Percentiles rank a stretch among this genome's conserved stretches.
Evolutionary conservation across 1,139 yeast species (phyloP).

Genomic region (Yamadazyma blattariae): DNA sequence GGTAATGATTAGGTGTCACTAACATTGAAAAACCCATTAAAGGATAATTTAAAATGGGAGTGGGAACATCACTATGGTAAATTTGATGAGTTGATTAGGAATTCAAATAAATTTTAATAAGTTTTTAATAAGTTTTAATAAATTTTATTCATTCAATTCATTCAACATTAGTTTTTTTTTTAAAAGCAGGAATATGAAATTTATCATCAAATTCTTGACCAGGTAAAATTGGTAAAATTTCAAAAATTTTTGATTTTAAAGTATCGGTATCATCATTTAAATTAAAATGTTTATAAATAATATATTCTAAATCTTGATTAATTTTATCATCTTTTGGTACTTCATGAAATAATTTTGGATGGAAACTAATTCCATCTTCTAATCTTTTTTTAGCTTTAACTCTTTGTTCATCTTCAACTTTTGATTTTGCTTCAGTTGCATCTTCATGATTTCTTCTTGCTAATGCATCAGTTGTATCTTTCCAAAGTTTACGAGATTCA

Average conservation of each 20-base stretch:
- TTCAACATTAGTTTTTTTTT: too few species aligned
- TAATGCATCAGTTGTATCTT: conserved; percentile 73
- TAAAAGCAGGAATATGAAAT: conserved; percentile 67
- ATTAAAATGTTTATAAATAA: conserved; percentile 8
- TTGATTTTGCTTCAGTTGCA: conserved; percentile 86
- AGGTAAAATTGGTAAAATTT: conserved; percentile 62
- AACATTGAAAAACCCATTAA: too few species aligned
- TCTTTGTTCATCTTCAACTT: conserved; percentile 84
- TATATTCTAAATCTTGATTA: conserved; percentile 11
- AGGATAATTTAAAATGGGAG: too few species aligned
- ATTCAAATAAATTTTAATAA: too few species aligned
- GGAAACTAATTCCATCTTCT: conserved; percentile 78
- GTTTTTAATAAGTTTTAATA: too few species aligned
- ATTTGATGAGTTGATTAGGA: too few species aligned
- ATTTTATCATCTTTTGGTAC: neutral
- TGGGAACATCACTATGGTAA: too few species aligned
- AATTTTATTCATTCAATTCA: too few species aligned
- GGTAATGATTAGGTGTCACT: too few species aligned
- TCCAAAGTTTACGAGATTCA: conserved; percentile 86
- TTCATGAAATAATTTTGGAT: conserved; percentile 65
- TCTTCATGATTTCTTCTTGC: conserved; percentile 68
- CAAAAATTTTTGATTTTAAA: conserved; percentile 54
- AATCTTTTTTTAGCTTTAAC: conserved; percentile 64
- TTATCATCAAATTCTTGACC: conserved; percentile 66
- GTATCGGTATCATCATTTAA: conserved; percentile 38